Base-by-base conservation (phyloP, 2,329 filamentous ascomycete genomes). In the Beauveria asiatica region DNA sequence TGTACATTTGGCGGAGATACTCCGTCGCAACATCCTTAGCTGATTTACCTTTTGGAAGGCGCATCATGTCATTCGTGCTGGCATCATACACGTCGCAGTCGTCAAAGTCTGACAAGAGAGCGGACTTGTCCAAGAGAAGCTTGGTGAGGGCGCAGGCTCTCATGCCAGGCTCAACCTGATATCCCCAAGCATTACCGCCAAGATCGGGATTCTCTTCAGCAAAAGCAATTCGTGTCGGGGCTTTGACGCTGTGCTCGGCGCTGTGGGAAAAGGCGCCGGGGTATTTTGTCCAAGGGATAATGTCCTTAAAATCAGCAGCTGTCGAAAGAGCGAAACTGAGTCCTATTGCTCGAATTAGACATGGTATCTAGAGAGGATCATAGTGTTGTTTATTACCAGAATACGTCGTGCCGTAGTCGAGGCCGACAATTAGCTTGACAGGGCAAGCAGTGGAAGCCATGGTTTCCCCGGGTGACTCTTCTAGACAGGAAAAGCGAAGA, bases 321-420 rank as follows among this genome's bases (percentile, higher is more conserved):
- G 50, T 65, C 5, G 63, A 64, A 2, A 63, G 41, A 2, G 64
- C 64, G 33, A 65, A 65, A 16, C 64, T 58, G 2, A 65, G 7
- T 7, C 59, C 59, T 61, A n/a, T 25, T 21, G 13, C 10, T 33
- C 4, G 30, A 16, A 23, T 39, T 21, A 17, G 9, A 9, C 3
- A 8, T 17, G 0, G 1, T 5, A 3, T 13, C 0, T 42, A 19
- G 7, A 13, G 13, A 39, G 13, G 17, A 25, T 7, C 1, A 23
- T 17, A 6, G 13, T 3, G 6, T 25, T 7, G 9, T 5, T 6
- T 1, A 13, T 16, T 23, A 44, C 64, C 64, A 5, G 64, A 65
- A 13, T 65, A 65, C 1, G 63, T 65, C 5, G 64, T 65, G 2
- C 64, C 64, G 41, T 65, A 65, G 25, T 65, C 64, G 3, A 65